Conservation (phyloP, 345 rosid species). For the Raphanus sativus region DNA sequence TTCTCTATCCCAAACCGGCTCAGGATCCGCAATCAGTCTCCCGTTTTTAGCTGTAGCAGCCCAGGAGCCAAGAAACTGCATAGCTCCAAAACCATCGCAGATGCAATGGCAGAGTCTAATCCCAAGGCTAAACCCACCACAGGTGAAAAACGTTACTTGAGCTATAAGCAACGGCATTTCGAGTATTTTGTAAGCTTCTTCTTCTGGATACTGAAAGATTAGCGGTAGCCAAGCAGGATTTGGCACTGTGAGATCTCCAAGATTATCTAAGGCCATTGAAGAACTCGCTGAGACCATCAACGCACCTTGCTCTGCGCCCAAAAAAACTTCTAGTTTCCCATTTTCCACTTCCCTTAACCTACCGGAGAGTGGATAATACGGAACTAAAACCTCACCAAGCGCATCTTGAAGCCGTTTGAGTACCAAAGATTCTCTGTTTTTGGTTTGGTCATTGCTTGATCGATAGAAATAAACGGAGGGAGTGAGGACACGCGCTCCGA, state of each 20-base stretch:
- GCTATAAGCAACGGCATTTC: conserved; percentile 84
- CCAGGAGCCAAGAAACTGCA: conserved; percentile 87
- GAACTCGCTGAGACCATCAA: conserved; percentile 70
- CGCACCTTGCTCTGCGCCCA: conserved; percentile 69
- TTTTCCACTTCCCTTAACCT: conserved; percentile 60
- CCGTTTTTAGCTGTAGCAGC: conserved; percentile 68
- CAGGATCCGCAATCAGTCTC: conserved; percentile 48
- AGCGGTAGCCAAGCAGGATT: conserved; percentile 85
- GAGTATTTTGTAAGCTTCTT: conserved; percentile 75
- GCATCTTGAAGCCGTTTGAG: conserved; percentile 50
- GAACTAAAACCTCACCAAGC: conserved; percentile 63
- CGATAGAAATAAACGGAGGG: conserved; percentile 79
- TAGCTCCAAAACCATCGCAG: conserved; percentile 89
- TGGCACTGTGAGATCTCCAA: conserved; percentile 82
- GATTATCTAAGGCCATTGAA: conserved; percentile 52
- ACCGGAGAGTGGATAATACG: conserved; percentile 83
- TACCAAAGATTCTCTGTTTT: conserved; percentile 22
- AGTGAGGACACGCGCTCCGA: conserved; percentile 82
- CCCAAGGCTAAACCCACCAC: conserved; percentile 88
- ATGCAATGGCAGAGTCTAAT: conserved; percentile 87
- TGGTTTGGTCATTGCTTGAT: conserved; percentile 15
- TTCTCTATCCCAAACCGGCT: conserved; percentile 79
- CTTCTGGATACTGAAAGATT: conserved; percentile 58
- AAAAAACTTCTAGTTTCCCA: conserved; percentile 77
- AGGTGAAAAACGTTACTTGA: conserved; percentile 72